phyloP scores from a whole-genome alignment of 306 rosid genomes.

The Malus fusca region DNA sequence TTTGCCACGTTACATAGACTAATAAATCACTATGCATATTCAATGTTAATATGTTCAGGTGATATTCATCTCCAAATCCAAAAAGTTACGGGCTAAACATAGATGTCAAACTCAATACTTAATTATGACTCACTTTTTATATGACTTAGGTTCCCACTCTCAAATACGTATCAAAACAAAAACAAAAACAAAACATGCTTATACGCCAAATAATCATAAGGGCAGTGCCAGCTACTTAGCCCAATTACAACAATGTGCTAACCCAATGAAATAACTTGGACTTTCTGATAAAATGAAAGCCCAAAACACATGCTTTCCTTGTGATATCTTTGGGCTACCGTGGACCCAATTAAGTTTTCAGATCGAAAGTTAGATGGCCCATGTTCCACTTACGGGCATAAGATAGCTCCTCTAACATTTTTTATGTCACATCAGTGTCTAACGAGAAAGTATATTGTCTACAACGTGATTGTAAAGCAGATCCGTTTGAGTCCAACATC shows the following conservation, averaged over 20 bases:
- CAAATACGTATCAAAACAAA: no score
- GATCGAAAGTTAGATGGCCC: neutral
- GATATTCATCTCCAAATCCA: neutral
- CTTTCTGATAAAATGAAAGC: neutral
- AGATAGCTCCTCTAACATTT: neutral
- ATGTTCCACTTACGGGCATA: neutral
- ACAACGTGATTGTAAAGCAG: neutral
- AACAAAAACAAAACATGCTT: no score
- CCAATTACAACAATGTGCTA: neutral
- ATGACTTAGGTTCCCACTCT: neutral
- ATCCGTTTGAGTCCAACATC: neutral
- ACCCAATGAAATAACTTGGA: neutral
- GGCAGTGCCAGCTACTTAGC: neutral
- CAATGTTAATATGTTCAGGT: no score
- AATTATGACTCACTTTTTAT: no score
- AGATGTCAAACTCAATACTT: neutral
- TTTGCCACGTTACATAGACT: neutral
- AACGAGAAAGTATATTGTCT: neutral
- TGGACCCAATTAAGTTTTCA: neutral
- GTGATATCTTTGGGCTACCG: neutral
- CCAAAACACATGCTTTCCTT: neutral
- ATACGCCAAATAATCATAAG: no score
- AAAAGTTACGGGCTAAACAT: no score
- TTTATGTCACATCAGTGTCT: neutral
- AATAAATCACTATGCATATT: neutral